Percentiles rank a stretch among this genome's conserved stretches.
phyloP scores from a whole-genome alignment of 1,284 basidiomycete species.

The Tremellales sp. region DNA sequence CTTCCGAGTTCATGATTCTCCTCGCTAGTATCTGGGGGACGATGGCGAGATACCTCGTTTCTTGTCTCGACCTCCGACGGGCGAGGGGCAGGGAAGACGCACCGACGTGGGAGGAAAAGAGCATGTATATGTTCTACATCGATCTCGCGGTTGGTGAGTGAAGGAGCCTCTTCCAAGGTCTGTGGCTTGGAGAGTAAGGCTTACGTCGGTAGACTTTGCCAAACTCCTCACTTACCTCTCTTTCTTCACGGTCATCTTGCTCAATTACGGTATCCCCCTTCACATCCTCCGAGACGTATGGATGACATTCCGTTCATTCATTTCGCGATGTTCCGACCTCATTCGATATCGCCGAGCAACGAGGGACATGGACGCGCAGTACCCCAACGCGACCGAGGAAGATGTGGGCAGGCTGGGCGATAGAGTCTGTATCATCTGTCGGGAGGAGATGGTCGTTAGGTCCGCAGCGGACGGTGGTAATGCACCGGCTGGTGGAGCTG shows the following conservation, averaged over 20 bases:
- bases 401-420: constrained; percentile 79
- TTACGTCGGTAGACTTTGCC: constrained; percentile 66
- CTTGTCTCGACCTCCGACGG: constrained; percentile 72
- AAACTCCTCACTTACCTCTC: constrained; percentile 88
- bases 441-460: constrained; percentile 84
- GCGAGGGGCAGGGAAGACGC: constrained; percentile 81
- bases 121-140: constrained; percentile 93
- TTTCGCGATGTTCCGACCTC: constrained; percentile 78
- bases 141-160: constrained; percentile 78
- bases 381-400: constrained; percentile 85
- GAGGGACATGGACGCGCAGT: constrained; percentile 92
- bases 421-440: constrained; percentile 93
- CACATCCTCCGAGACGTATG: constrained; percentile 97
- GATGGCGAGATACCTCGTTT: constrained; percentile 80
- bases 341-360: constrained; percentile 91
- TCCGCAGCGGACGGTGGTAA: constrained; percentile 19
- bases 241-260: constrained; percentile 89
- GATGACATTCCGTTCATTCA: constrained; percentile 86
- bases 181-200: not conserved
- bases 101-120: constrained; percentile 94
- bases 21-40: constrained; percentile 70
- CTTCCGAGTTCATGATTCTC: constrained; percentile 90
- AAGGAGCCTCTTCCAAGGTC: constrained; percentile 2
- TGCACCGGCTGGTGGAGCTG: constrained; percentile 1
- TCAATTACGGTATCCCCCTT: constrained; percentile 90